phyloP scores from a whole-genome alignment of 2,329 filamentous ascomycete genomes.

The Chaetomium sp. region DNA sequence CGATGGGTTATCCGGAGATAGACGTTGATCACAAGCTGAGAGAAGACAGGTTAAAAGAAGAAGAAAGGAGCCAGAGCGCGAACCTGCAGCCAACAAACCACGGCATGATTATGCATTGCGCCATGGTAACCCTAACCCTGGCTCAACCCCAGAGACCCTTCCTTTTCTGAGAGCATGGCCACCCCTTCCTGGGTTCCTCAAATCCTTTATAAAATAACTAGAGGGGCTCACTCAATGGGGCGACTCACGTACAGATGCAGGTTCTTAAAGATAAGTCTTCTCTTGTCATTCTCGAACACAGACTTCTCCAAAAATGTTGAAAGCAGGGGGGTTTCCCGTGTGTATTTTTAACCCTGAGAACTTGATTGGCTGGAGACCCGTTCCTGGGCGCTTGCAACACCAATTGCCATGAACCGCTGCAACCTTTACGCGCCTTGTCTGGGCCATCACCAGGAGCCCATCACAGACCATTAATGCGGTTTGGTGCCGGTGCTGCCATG shows the following conservation, averaged over 20 bases:
- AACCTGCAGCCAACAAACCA: not conserved
- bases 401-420: conserved; percentile 1
- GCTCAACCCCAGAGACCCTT: not conserved
- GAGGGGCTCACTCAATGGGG: too few species aligned
- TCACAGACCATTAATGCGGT: too few species aligned
- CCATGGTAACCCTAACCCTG: not conserved
- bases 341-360: not conserved
- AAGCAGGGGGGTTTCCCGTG: too few species aligned
- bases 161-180: not conserved
- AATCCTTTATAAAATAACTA: too few species aligned
- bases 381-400: not conserved
- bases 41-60: not conserved
- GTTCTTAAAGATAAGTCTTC: too few species aligned
- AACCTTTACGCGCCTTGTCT: not conserved
- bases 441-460: too few species aligned
- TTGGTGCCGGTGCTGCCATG: too few species aligned
- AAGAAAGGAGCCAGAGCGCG: not conserved
- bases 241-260: too few species aligned
- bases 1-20: too few species aligned
- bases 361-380: conserved; percentile 1
- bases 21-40: not conserved
- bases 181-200: too few species aligned
- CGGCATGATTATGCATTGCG: not conserved
- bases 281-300: too few species aligned
- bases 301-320: too few species aligned